phyloP scores from a whole-genome alignment of 202 grass and related monocot species.

The Panicum hallii region DNA sequence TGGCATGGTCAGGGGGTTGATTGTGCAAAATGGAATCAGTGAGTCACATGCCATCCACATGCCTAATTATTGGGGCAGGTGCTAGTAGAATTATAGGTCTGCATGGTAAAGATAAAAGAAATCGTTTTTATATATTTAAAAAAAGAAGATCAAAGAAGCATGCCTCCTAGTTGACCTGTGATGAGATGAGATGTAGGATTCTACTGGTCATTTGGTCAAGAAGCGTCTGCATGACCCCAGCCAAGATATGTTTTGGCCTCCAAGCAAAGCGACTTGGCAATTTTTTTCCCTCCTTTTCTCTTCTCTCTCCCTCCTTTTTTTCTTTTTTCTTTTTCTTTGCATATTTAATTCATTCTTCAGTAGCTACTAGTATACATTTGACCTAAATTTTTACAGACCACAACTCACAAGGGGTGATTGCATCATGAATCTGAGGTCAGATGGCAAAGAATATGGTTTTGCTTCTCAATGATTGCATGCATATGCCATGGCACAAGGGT shows the following conservation, averaged over 20 bases:
- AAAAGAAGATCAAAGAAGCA: slow-evolving; percentile 40
- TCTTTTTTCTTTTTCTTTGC: not conserved
- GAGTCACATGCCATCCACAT: slow-evolving; percentile 56
- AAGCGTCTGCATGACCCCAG: slow-evolving; percentile 52
- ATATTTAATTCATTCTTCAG: slow-evolving; percentile 15
- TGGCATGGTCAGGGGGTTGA: not conserved
- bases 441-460: slow-evolving; percentile 26
- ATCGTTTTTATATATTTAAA: not conserved
- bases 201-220: slow-evolving; percentile 32
- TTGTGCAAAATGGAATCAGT: slow-evolving; percentile 14
- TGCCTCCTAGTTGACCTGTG: slow-evolving; percentile 52
- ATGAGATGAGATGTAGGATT: slow-evolving; percentile 32
- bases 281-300: too few relatives aligned
- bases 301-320: slow-evolving; percentile 21
- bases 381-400: not conserved
- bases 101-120: slow-evolving; percentile 55
- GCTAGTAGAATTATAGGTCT: slow-evolving; percentile 46
- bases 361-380: slow-evolving; percentile 30
- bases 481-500: not conserved
- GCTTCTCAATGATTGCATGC: slow-evolving; percentile 26
- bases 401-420: slow-evolving; percentile 15
- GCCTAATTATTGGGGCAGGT: slow-evolving; percentile 56
- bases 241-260: slow-evolving; percentile 31
- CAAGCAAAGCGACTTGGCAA: slow-evolving; percentile 36
- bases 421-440: slow-evolving; percentile 39